Base-by-base conservation (phyloP, 108 stramenopile species). In the Nitzschia putrida region DNA sequence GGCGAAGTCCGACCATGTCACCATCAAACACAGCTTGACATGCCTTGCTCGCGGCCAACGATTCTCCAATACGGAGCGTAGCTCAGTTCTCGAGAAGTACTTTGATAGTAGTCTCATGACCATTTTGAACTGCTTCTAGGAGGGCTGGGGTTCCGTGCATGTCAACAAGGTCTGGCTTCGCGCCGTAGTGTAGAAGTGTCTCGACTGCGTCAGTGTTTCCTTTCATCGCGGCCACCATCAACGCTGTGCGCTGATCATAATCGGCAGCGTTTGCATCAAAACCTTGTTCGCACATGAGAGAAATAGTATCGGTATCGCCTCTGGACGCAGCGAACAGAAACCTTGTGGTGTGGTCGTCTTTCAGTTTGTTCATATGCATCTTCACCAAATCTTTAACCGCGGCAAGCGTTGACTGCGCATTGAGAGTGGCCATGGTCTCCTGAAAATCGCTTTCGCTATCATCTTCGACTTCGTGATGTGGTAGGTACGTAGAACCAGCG, bases 171-270 rank as follows among this genome's bases (percentile, higher is more conserved):
- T 88, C 83, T 7, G 87, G 84, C 64, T 80, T 64, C 7, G 84
- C 87, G 14, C 52, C 53, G 38, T 47, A 86, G 20, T 86, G 64
- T 37, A 88, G 51, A 10, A 88, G 55, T 43, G 66, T 53, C 57
- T 71, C 64, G 3, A 80, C 83, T 6, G 71, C 79, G 54, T 86
- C 85, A 43, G 77, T 63, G 57, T 85, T 79, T 0, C 88, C 88
- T 54, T 86, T 86, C 85, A 83, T 86, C 4, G 83, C 69, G 22
- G 85, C 83, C 3, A 88, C 88, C 83, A 86, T 86, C 38, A 88
- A 43, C 29, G 88, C 88, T 10, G 85, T 86, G 52, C 85, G 63
- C 25, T 61, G 69, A 69, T 88, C 88, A 40, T 88, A 88, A 53
- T 88, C 88, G 20, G 75, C 37, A 54, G 71, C 79, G 57, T 88